Conservation (phyloP, 1,139 yeast species). For the Pneumocystis canis region DNA sequence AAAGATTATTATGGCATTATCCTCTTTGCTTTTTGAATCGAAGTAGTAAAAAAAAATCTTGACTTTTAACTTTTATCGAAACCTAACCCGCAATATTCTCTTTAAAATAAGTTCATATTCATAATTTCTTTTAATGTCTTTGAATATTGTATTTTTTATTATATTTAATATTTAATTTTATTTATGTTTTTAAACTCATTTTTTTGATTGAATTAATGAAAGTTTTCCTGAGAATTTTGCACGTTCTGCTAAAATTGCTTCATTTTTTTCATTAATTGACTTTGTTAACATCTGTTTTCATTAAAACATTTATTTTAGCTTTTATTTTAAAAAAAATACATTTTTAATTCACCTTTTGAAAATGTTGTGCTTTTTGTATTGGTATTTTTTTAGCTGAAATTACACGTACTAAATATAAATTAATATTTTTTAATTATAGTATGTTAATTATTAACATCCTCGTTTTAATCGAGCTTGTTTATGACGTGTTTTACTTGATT, state of each 20-base stretch:
- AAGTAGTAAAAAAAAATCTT: background rate
- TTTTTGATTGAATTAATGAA: background rate
- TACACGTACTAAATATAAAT: background rate
- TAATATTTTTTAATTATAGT: background rate
- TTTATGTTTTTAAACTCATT: too few species aligned
- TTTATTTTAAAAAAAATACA: background rate
- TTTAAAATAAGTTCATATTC: too few species aligned
- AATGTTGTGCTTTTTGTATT: background rate
- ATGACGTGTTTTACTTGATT: background rate
- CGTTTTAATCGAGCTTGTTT: background rate
- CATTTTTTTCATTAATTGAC: background rate
- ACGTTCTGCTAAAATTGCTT: background rate
- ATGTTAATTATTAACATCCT: background rate
- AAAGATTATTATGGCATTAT: background rate
- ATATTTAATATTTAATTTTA: too few species aligned
- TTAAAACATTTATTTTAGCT: background rate
- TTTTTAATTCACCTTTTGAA: background rate
- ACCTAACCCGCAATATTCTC: background rate
- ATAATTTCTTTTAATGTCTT: too few species aligned
- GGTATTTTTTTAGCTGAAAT: background rate
- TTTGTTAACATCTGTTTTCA: background rate
- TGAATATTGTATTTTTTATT: too few species aligned
- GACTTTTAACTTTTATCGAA: background rate
- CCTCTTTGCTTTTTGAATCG: background rate
- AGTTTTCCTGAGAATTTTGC: background rate